phyloP scores from a whole-genome alignment of 2,329 filamentous ascomycete species.

The Penicillium crustosum region DNA sequence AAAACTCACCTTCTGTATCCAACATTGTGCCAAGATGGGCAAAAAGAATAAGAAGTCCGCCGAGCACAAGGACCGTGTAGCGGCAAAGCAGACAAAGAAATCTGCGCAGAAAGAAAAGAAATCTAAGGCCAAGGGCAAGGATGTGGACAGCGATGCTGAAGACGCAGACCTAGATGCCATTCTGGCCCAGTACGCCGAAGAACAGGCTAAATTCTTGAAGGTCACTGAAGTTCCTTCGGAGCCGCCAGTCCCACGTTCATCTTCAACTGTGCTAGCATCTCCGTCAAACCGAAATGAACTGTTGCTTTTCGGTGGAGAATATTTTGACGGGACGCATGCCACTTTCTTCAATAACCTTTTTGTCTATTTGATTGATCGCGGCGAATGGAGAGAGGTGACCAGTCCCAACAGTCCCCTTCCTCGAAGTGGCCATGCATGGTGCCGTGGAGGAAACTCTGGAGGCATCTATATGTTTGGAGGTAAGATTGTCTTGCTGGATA shows the following conservation, averaged over 20 bases:
- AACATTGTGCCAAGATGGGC: slow-evolving; percentile 42
- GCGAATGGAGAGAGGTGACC: slow-evolving; percentile 88
- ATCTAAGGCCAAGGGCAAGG: slow-evolving; percentile 62
- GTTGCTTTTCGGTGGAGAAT: slow-evolving; percentile 91
- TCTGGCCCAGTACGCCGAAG: slow-evolving; percentile 85
- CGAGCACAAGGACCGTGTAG: slow-evolving; percentile 57
- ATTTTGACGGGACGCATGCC: slow-evolving; percentile 87
- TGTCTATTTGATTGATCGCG: slow-evolving; percentile 73
- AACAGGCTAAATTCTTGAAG: slow-evolving; percentile 92
- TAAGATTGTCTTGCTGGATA: slow-evolving; percentile 18
- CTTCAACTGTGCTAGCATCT: slow-evolving; percentile 78
- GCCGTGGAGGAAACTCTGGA: slow-evolving; percentile 78
- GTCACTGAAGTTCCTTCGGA: slow-evolving; percentile 75
- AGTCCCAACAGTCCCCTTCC: slow-evolving; percentile 89
- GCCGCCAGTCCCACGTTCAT: slow-evolving; percentile 75
- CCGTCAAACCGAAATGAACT: slow-evolving; percentile 85
- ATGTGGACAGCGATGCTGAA: slow-evolving; percentile 84
- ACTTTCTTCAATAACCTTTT: slow-evolving; percentile 67
- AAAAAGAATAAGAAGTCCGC: slow-evolving; percentile 59
- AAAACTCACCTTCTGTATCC: slow-evolving; percentile 1
- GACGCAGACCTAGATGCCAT: slow-evolving; percentile 92
- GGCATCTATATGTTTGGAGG: slow-evolving; percentile 89
- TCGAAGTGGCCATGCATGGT: slow-evolving; percentile 92
- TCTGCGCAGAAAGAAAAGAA: slow-evolving; percentile 75
- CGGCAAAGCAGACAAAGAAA: slow-evolving; percentile 83